Conservation (phyloP, 768 basidiomycete genomes). For the Leccinum sublutescens region DNA sequence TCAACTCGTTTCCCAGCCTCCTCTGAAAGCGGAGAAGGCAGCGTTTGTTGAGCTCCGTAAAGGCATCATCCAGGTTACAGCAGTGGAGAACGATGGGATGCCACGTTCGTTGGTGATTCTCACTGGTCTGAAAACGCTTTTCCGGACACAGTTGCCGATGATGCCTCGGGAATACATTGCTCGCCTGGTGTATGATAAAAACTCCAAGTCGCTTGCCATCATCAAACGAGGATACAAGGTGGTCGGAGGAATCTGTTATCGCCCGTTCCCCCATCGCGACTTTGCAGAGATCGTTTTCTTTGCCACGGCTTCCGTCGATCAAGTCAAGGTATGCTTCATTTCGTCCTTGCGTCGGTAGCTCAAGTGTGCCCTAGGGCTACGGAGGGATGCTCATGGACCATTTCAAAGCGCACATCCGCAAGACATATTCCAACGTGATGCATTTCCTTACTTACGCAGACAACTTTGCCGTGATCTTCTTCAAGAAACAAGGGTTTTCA, state of each 20-base stretch:
- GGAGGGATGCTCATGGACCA: conserved; percentile 99
- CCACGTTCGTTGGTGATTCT: conserved; percentile 81
- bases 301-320: conserved; percentile 93
- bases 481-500: conserved; percentile 98
- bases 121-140: conserved; percentile 94
- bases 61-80: conserved; percentile 77
- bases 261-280: conserved; percentile 90
- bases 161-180: conserved; percentile 99
- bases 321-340: conserved; percentile 76
- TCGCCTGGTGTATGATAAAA: conserved; percentile 87
- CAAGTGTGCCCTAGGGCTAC: conserved; percentile 67
- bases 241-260: conserved; percentile 95
- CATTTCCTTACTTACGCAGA: conserved; percentile 98
- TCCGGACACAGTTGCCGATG: conserved; percentile 96
- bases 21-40: conserved; percentile 67
- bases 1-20: conserved; percentile 39
- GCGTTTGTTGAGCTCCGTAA: conserved; percentile 77
- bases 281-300: conserved; percentile 99
- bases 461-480: conserved; percentile 98
- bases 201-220: conserved; percentile 92
- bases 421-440: conserved; percentile 82
- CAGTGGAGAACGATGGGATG: conserved; percentile 80
- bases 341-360: neutral
- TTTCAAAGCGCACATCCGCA: conserved; percentile 89
- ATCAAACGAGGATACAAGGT: conserved; percentile 94